phyloP scores from a whole-genome alignment of 805 yeast genomes.

The Candida bentonensis region DNA sequence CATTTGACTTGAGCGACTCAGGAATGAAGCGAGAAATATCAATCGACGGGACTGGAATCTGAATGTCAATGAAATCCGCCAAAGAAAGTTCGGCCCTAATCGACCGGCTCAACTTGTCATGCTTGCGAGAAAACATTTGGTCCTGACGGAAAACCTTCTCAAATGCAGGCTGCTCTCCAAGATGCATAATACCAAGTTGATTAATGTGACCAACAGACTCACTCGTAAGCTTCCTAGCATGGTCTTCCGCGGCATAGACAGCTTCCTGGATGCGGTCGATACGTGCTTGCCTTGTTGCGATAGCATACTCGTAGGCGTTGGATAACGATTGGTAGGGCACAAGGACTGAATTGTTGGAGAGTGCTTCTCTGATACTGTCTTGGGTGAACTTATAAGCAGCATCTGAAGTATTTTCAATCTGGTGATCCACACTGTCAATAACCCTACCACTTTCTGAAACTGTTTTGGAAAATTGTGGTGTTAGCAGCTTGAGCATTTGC shows the following conservation, averaged over 20 bases:
- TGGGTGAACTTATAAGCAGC: constrained; percentile 50
- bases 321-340: constrained; percentile 49
- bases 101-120: constrained; percentile 45
- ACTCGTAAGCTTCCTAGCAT: constrained; percentile 49
- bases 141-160: constrained; percentile 36
- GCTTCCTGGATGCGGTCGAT: constrained; percentile 49
- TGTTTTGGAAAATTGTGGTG: constrained; percentile 49
- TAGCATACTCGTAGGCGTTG: constrained; percentile 56
- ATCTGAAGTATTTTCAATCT: constrained; percentile 47
- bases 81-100: constrained; percentile 48
- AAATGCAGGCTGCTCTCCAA: constrained; percentile 45
- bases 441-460: constrained; percentile 38
- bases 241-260: constrained; percentile 50
- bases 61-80: constrained; percentile 70
- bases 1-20: constrained; percentile 9
- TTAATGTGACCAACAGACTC: constrained; percentile 49
- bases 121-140: constrained; percentile 69
- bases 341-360: constrained; percentile 36
- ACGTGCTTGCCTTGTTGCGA: constrained; percentile 52
- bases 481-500: constrained; percentile 38
- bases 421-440: constrained; percentile 42
- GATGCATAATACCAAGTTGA: constrained; percentile 42
- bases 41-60: constrained; percentile 23
- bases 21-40: constrained; percentile 9
- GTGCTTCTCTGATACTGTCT: constrained; percentile 34